Base-by-base conservation (phyloP, 2,329 filamentous ascomycete genomes). In the Cytospora leucostoma region DNA sequence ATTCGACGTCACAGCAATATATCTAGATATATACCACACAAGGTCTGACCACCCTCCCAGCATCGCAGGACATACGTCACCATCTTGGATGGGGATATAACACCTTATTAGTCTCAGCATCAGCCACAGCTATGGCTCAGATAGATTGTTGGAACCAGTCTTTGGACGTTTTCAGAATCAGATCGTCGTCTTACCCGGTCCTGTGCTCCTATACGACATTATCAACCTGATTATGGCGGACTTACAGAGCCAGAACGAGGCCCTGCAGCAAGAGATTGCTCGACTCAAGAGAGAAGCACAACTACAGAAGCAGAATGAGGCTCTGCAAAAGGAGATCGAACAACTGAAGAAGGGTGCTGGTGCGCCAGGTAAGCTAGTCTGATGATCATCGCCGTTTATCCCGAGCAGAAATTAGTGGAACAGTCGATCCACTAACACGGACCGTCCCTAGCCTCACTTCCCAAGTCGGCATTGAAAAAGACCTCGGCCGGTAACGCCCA, bases 341-440 rank as follows among this genome's bases (percentile, higher is more conserved):
- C 58, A 52, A 4, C 58, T 66, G 7, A 63, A 66, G 61, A 64
- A 61, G 37, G 59, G 52, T n/a, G 59, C 59, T 21, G 52, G 57
- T 19, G 54, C 59, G 2, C 55, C 64, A 7, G 34, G 64, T 52
- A 66, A 64, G 64, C 50, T 52, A 19, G 50, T 61, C 35, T 27
- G 33, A 17, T 13, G n/a, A 10, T 44, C 33, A 21, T 21, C 19
- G 21, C 19, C n/a, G 34, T 50, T 54, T 19, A 3, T 32, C 13
- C n/a, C 32, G 33, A 17, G 3, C 52, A 6, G 1, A 27, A 27
- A 27, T 27, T 27, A 47, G 21, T 47, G 13, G 19, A 56, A 17
- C 8, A 35, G 19, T n/a, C 11, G 19, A 38, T 10, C n/a, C 13
- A 35, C 56, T 64, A 58, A 65, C 32, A 49, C 38, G 17, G 33